Evolutionary conservation across 2,329 filamentous ascomycete genomes (phyloP).

Genomic region (Fusarium algeriense): DNA sequence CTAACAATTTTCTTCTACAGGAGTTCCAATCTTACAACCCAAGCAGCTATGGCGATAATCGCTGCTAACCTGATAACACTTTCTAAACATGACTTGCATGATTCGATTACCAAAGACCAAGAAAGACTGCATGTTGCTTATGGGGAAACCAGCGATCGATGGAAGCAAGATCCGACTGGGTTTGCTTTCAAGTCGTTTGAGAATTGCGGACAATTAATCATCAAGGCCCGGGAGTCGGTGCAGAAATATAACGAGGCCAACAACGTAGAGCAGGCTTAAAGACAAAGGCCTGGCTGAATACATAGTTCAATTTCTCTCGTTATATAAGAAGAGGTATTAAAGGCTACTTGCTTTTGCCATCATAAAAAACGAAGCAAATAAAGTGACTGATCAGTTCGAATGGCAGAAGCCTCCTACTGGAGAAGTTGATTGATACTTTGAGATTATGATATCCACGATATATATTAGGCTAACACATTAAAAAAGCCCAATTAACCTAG

Average conservation of each 20-base stretch:
- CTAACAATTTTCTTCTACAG: neutral
- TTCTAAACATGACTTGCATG: neutral
- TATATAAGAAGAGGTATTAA: no score
- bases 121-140: neutral
- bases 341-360: no score
- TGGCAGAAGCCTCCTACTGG: accelerated
- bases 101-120: neutral
- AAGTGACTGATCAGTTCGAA: no score
- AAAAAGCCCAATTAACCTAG: no score
- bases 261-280: neutral
- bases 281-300: no score
- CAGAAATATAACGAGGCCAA: neutral
- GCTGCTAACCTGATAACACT: conserved; percentile 6
- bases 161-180: neutral
- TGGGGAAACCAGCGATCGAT: neutral
- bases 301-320: no score
- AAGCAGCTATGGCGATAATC: conserved; percentile 3
- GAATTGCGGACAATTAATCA: no score
- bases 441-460: no score
- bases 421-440: neutral
- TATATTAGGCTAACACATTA: no score
- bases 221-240: neutral
- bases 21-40: neutral
- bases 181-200: neutral
- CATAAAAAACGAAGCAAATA: no score